Base-by-base conservation (phyloP, 2,329 filamentous ascomycete genomes). In the Tolypocladium cylindrosporum region DNA sequence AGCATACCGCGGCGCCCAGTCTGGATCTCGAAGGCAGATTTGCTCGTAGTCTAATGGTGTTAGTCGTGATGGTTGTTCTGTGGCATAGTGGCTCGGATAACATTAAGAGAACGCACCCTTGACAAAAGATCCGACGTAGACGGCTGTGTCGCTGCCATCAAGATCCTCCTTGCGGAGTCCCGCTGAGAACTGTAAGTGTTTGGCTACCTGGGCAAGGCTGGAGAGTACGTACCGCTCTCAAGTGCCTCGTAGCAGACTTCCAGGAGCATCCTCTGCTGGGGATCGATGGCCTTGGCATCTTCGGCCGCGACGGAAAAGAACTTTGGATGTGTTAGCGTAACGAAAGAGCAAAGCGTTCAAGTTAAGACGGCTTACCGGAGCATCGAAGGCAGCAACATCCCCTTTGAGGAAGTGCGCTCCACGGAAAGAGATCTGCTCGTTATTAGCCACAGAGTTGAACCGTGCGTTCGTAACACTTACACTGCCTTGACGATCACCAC, bases 241-340 rank as follows among this genome's bases (percentile, higher is more conserved):
- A 81, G 68, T 24, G 77, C 76, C 60, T 81, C 79, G 45, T 79
- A 81, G 3, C 74, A 76, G 8, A 74, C 69, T 59, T 83, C 80
- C 1, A 83, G 72, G 1, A 81, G 68, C 27, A 81, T 69, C n/a
- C 79, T 69, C 61, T 81, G 78, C 58, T 81, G 78, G 8, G 79
- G 79, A 55, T 83, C 80, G 57, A 82, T 77, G 3, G 80, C 77
- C 31, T 74, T 73, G 21, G 79, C 79, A 55, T 82, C 79, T 21
- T 78, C 75, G 0, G 77, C 72, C 0, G 78, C 69, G 4, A 82
- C 71, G 0, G 74, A 74, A 63, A 82, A 82, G 66, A 82, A 82
- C 78, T 80, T 80, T 24, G 13, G 7, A 6, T 45, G 21, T 13
- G 11, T 41, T 19, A 43, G 19, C 19, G 8, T 14, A 10, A n/a